Base-by-base conservation (phyloP, 148 eudicot species). In the Amaranthus palmeri region DNA sequence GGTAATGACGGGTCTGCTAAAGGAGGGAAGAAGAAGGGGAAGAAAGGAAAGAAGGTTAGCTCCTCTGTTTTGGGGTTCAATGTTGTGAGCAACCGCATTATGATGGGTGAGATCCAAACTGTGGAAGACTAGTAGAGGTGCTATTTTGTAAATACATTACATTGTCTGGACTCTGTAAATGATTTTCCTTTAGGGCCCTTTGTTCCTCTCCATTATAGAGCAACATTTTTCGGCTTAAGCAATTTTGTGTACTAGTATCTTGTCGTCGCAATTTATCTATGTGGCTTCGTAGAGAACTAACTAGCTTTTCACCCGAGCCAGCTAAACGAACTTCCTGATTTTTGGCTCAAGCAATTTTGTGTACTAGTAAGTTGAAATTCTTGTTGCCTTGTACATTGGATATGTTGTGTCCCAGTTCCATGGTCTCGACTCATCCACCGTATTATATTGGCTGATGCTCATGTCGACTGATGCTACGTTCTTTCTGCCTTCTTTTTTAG, bases 41-140 rank as follows among this genome's bases (percentile, higher is more conserved):
- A 88, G 83, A 95, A 91, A 74, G 98, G 98, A 61, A 96, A 96
- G 83, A 96, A 96, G 83, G 89, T 96, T 4, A 92, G 90, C 68
- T 77, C 92, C 3, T 59, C 87, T 0, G 93, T 81, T 56, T 79
- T 96, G 82, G 99, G 99, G 65, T 96, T 96, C 71, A 96, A 88
- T 53, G 97, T 96, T 0, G 93, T 92, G 7, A 95, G 97, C 89
- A 96, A 96, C 85, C 85, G 99, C 40, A 96, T 96, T 65, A 91
- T 96, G 99, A 92, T 92, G 97, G 99, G 99, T 41, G 99, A 96
- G 88, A 96, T 96, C 70, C 96, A 96, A 78, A 81, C 80, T 0
- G 70, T 89, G 55, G 99, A 92, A 10, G 99, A 96, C 61, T 96
- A 86, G 83, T 76, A 67, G 55, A 47, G 71, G 25, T 53, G 49